Percentiles rank a stretch among this genome's conserved stretches.
phyloP scores from a whole-genome alignment of 2,329 filamentous ascomycete species.

The Pochonia chlamydosporia region DNA sequence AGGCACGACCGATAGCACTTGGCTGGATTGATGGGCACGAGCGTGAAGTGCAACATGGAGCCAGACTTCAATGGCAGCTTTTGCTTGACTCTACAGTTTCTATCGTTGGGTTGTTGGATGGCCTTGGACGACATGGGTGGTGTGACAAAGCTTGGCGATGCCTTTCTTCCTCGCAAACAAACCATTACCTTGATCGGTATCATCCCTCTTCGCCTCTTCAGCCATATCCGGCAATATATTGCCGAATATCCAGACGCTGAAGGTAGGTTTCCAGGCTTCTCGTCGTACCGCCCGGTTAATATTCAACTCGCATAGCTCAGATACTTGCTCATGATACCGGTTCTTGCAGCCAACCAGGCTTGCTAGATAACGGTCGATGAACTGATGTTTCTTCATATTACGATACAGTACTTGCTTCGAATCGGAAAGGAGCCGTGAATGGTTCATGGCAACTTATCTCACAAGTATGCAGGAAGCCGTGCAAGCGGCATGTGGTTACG shows the following conservation, averaged over 20 bases:
- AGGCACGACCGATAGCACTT: conserved; percentile 5
- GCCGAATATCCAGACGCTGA: not conserved
- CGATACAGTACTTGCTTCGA: not conserved
- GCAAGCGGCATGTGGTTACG: not conserved
- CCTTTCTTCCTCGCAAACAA: not conserved
- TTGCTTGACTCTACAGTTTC: not conserved
- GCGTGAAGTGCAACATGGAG: not conserved
- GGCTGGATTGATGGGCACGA: not conserved
- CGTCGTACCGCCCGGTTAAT: not conserved
- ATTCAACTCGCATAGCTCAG: not conserved
- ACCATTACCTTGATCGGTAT: not conserved
- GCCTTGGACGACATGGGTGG: not conserved
- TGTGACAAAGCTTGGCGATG: conserved; percentile 1
- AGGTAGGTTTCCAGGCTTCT: not conserved
- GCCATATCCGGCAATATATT: not conserved
- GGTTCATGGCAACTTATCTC: not conserved
- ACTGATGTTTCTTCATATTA: not conserved
- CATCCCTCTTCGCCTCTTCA: not conserved
- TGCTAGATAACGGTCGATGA: no score
- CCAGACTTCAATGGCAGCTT: no score
- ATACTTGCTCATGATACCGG: not conserved
- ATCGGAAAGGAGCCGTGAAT: not conserved
- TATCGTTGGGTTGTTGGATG: not conserved
- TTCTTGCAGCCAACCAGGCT: not conserved
- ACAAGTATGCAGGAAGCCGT: not conserved